Evolutionary conservation across 2,329 filamentous ascomycete genomes (phyloP), one percentile per base, ranked within the genome.

Genomic region (Alternaria rosae): DNA sequence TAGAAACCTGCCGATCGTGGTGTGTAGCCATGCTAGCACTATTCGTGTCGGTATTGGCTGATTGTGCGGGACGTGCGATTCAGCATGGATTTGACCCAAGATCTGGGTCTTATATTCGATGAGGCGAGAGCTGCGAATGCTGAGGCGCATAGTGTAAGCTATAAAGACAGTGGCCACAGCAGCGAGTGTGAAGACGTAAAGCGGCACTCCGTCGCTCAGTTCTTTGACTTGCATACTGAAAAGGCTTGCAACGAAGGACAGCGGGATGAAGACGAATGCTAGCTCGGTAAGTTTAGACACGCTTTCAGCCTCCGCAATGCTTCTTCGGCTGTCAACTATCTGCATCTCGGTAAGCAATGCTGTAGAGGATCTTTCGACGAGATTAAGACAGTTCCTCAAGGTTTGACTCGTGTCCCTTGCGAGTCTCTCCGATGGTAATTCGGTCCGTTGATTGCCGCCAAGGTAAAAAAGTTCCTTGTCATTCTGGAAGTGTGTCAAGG

Each of bases 261-360:
- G 54, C 6, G 73, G 75, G 4, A 78, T 71, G 62, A 75, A 78
- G 23, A 78, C 57, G 44, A 78, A 78, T 4, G 74, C 73, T 4
- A 78, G 66, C 35, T 78, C 74, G 1, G 76, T 78, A 0, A 77
- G 63, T 47, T 76, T 75, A 0, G 66, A 67, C 4, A 78, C 67
- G 20, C 71, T 73, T 26, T 75, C 67, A 1, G 76, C 72, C 63
- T 78, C 73, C 6, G 64, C 69, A 17, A 76, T 76, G 53, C 69
- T 68, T 26, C 74, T 59, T 23, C 68, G 66, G 50, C 69, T 74
- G 45, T 77, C 72, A 12, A 68, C 56, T 30, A 77, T 69, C 17
- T 70, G 63, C 70, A 78, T 74, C 28, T 81, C 80, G 5, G 79
- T 77, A 30, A 78, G 78, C 6, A 82, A 55, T 5, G 76, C 72